Percentiles rank a stretch among this genome's conserved stretches.
Evolutionary conservation across 352 stramenopile genomes (phyloP).

Genomic region (Phytophthora fragariae): DNA sequence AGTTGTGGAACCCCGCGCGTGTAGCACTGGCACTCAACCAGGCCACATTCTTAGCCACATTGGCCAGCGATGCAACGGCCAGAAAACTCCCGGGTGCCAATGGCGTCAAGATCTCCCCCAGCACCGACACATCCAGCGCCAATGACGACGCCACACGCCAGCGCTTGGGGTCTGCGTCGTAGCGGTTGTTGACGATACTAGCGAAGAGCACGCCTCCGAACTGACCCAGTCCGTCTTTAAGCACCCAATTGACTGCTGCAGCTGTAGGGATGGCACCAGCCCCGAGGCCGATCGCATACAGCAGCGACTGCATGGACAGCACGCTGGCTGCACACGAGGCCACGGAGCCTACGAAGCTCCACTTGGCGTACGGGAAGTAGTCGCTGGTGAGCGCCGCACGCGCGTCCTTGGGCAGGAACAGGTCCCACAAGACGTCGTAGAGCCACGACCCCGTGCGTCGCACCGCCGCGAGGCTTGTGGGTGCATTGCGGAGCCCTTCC

Average conservation of each 20-base stretch:
- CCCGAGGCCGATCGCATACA: constrained; percentile 95
- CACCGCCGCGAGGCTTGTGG: constrained; percentile 22
- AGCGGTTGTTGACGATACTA: constrained; percentile 91
- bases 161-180: constrained; percentile 95
- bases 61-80: constrained; percentile 88
- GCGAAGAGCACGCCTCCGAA: constrained; percentile 96
- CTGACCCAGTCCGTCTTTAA: constrained; percentile 98
- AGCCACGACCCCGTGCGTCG: constrained; percentile 44
- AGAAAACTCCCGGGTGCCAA: constrained; percentile 88
- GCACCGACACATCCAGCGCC: constrained; percentile 90
- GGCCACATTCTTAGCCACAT: constrained; percentile 96
- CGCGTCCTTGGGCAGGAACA: constrained; percentile 93
- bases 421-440: constrained; percentile 66
- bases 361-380: constrained; percentile 91
- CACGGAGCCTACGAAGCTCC: constrained; percentile 84
- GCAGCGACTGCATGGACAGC: constrained; percentile 94
- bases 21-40: constrained; percentile 95
- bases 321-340: constrained; percentile 88
- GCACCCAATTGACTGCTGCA: constrained; percentile 95
- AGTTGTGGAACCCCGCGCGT: constrained; percentile 95
- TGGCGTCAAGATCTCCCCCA: constrained; percentile 93
- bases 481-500: not conserved
- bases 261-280: constrained; percentile 86
- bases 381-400: constrained; percentile 79
- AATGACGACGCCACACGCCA: constrained; percentile 93